Evolutionary conservation across 2,329 filamentous ascomycete species (phyloP), one percentile per base, ranked within the genome.

Genomic region (Penicillium sp.): DNA sequence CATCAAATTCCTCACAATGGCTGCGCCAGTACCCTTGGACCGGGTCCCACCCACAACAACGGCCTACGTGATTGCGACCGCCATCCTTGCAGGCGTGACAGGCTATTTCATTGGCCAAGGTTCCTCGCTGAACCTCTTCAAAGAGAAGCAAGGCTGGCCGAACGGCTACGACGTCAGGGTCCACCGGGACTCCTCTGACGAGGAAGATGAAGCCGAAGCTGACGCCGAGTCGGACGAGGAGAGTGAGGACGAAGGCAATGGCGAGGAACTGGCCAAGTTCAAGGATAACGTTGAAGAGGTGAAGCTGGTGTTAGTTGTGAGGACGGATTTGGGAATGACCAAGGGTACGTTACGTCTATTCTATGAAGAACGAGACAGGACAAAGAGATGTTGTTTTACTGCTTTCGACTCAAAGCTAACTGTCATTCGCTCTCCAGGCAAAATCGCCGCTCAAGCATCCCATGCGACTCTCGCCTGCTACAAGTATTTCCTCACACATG

Each of bases 401-500:
- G 16, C 16, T 39, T 37, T 8, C 1, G n/a, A n/a, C 14, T 13
- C 45, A 57, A 52, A 39, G 27, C 31, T 52, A 39, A 29, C 43
- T 51, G 46, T 13, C 25, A 16, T 44, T 44, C 48, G 61, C 39
- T 46, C 58, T 33, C 8, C 62, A 96, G 93, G 93, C 69, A 99
- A 99, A 83, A 97, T 98, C 69, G 95, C 92, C 56, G 95, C 95
- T 8, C 95, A 98, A 78, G 93, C 90, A 78, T 90, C 89, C 50
- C 95, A 98, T 77, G 95, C 95, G n/a, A 96, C 93, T 3, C 87
- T 99, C 55, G 93, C 93, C 54, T 98, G 93, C 84, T 99, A 96
- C 86, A 98, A 97, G 80, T 80, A 87, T 58, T 86, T 96, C 63
- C 77, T 86, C 55, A 77, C 80, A 45, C 76, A 79, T 54, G 79